Percentiles rank a stretch among this genome's conserved stretches.
phyloP scores from a whole-genome alignment of 352 stramenopile genomes.

The Phytophthora citricola region DNA sequence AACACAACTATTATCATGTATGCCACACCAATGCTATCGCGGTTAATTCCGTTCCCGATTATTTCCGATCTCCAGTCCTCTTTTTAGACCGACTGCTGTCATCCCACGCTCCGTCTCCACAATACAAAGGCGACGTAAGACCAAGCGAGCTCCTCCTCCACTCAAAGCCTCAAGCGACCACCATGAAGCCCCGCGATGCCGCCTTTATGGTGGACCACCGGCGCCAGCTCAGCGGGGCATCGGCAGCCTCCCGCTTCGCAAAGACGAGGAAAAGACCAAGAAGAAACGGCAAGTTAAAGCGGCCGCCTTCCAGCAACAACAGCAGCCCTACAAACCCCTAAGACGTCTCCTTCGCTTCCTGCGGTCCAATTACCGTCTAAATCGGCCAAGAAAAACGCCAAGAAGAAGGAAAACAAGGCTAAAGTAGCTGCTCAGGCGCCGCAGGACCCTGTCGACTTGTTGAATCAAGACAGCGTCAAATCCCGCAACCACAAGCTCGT shows the following conservation, averaged over 20 bases:
- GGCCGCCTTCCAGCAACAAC: slow-evolving; percentile 5
- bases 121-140: slow-evolving; percentile 23
- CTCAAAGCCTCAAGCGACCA: neutral
- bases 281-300: slow-evolving; percentile 31
- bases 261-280: slow-evolving; percentile 41
- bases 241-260: slow-evolving; percentile 14
- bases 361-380: slow-evolving; percentile 3
- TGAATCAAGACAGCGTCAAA: slow-evolving; percentile 69
- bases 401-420: slow-evolving; percentile 47
- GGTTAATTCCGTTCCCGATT: slow-evolving; percentile 5
- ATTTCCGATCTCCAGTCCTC: slow-evolving; percentile 28
- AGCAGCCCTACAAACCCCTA: neutral
- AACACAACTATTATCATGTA: too few species aligned
- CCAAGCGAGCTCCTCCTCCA: slow-evolving; percentile 6
- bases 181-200: slow-evolving; percentile 51
- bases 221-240: slow-evolving; percentile 31
- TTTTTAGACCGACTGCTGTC: neutral
- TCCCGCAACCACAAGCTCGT: slow-evolving; percentile 78
- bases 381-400: slow-evolving; percentile 32
- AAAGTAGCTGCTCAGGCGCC: slow-evolving; percentile 33
- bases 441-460: slow-evolving; percentile 16
- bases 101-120: slow-evolving; percentile 22
- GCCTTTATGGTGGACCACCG: slow-evolving; percentile 53
- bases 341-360: neutral
- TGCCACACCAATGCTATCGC: too few species aligned